These are phyloP conservation scores for Dissophora ornata DNA, from an alignment of 192 early-diverging fungal species.

Conservation along the genomic window DNA sequence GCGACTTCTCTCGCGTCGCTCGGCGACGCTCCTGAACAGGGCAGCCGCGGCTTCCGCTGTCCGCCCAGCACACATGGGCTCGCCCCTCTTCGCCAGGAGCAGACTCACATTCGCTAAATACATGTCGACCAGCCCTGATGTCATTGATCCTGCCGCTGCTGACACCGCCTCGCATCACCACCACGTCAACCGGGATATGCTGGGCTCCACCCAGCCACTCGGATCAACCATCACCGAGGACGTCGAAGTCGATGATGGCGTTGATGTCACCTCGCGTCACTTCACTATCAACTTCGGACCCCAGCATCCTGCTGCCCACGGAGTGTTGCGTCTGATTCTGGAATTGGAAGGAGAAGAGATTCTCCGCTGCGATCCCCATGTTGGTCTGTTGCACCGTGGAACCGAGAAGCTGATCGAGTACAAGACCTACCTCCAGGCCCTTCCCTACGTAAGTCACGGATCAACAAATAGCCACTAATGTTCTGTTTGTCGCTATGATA, in stretches of 20 bases:
- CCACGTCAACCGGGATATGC: constrained; percentile 24
- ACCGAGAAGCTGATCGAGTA: constrained; percentile 99
- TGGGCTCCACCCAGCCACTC: constrained; percentile 16
- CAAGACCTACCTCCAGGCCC: constrained; percentile 97
- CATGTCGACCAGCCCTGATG: constrained; percentile 8
- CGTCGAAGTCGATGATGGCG: constrained; percentile 56
- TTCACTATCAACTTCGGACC: constrained; percentile 99
- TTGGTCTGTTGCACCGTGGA: constrained; percentile 96
- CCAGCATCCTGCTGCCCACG: constrained; percentile 99
- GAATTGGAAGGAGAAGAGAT: constrained; percentile 95
- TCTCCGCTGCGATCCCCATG: constrained; percentile 94
- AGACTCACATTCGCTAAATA: constrained; percentile 17
- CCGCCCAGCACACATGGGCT: constrained; percentile 6
- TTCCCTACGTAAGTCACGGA: constrained; percentile 78
- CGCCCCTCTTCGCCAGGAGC: constrained; percentile 8
- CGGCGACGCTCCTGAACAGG: constrained; percentile 33
- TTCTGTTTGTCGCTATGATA: background rate
- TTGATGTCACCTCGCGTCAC: constrained; percentile 64
- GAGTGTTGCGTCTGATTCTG: constrained; percentile 92
- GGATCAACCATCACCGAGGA: constrained; percentile 41
- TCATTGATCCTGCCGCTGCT: background rate
- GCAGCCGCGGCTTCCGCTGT: constrained; percentile 6
- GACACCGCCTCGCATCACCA: constrained; percentile 32
- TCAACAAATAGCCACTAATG: too few relatives aligned
- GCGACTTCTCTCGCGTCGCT: constrained; percentile 49